A percentile compares a stretch with the other conserved stretches of the same genome.
These are phyloP conservation scores for Balansia obtecta DNA, from an alignment of 2,329 filamentous ascomycete genomes.

Conservation along the genomic window DNA sequence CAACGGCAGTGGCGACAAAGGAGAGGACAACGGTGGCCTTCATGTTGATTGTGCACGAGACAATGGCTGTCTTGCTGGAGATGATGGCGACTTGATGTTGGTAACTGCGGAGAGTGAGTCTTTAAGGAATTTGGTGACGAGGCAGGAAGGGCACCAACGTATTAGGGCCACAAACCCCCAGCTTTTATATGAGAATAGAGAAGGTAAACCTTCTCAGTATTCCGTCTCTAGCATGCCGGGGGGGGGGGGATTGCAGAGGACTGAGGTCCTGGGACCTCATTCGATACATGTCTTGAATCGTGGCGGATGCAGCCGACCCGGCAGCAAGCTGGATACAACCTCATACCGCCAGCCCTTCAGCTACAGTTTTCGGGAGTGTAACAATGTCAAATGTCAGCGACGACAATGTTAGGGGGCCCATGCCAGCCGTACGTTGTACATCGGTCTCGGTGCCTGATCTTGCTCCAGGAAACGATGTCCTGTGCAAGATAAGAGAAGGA, in stretches of 20 bases:
- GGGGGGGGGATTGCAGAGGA: background rate
- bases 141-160: background rate
- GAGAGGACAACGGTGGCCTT: conserved; percentile 27
- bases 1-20: conserved; percentile 24
- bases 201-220: background rate
- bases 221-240: background rate
- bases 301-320: conserved; percentile 4
- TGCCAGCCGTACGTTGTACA: background rate
- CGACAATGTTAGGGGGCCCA: background rate
- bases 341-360: background rate
- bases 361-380: background rate
- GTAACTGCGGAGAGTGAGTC: background rate
- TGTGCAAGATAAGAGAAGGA: background rate
- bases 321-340: background rate
- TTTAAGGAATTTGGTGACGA: conserved; percentile 1
- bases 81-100: conserved; percentile 1
- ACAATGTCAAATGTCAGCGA: background rate
- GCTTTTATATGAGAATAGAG: conserved; percentile 1
- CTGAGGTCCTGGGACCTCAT: background rate
- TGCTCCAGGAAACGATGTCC: background rate
- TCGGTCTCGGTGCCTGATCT: background rate
- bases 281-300: background rate
- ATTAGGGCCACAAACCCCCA: background rate
- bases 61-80: background rate
- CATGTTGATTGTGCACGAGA: conserved; percentile 20